Evolutionary conservation across 805 yeast species (phyloP).

Genomic region (Candida adriatica): DNA sequence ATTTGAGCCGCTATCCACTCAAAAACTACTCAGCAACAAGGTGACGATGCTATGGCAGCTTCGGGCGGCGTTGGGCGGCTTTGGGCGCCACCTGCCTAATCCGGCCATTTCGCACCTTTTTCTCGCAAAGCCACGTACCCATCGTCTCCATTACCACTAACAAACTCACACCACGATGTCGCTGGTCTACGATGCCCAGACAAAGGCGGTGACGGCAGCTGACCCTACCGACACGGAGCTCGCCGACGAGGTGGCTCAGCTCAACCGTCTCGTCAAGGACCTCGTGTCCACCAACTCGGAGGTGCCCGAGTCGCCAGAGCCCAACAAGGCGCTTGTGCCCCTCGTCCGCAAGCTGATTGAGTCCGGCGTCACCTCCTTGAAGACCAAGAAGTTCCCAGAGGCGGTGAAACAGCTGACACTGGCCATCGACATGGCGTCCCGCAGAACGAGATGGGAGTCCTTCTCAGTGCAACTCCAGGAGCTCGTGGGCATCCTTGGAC

Average conservation of each 20-base stretch:
- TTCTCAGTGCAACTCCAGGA: slow-evolving; percentile 70
- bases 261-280: slow-evolving; percentile 29
- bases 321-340: slow-evolving; percentile 45
- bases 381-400: slow-evolving; percentile 46
- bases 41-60: too few species aligned
- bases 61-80: too few species aligned
- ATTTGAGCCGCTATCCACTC: too few species aligned
- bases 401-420: slow-evolving; percentile 57
- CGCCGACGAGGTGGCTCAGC: slow-evolving; percentile 25
- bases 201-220: slow-evolving; percentile 19
- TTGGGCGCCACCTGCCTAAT: too few species aligned
- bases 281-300: slow-evolving; percentile 29
- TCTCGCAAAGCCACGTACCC: too few species aligned
- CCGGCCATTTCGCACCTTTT: too few species aligned
- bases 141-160: too few species aligned
- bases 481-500: slow-evolving; percentile 55
- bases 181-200: slow-evolving; percentile 22
- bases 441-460: slow-evolving; percentile 67
- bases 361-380: slow-evolving; percentile 53
- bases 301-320: slow-evolving; percentile 51
- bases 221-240: slow-evolving; percentile 12
- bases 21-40: too few species aligned
- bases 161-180: slow-evolving; percentile 5
- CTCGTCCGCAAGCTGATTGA: slow-evolving; percentile 62
- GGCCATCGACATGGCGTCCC: slow-evolving; percentile 61